A percentile compares a stretch with the other conserved stretches of the same genome.
Conservation (phyloP, 2,329 filamentous ascomycete genomes). For the Neurospora sp. region DNA sequence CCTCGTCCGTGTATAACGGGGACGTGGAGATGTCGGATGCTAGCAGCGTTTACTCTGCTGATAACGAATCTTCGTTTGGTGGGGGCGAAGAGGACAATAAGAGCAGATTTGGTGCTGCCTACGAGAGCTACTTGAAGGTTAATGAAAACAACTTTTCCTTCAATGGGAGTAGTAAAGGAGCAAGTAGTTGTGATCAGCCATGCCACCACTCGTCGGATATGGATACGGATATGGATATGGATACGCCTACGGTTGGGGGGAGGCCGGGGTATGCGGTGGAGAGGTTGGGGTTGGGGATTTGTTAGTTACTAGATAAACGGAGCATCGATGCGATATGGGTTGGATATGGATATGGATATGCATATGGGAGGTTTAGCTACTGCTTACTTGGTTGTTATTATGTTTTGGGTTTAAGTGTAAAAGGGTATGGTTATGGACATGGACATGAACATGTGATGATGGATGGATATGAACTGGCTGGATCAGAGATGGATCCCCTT, state of each 20-base stretch:
- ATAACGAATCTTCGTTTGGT: background rate
- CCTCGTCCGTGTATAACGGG: conserved; percentile 5
- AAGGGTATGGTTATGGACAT: conserved; percentile 6
- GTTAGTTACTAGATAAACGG: background rate
- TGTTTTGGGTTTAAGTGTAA: background rate
- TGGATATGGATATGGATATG: background rate
- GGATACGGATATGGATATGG: conserved; percentile 23
- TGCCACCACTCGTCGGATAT: background rate
- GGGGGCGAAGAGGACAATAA: background rate
- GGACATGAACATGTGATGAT: conserved; percentile 2
- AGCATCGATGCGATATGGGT: background rate
- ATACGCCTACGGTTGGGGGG: conserved; percentile 28
- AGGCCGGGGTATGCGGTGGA: conserved; percentile 3
- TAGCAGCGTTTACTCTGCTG: conserved; percentile 28
- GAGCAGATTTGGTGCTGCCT: background rate
- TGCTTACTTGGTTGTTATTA: background rate
- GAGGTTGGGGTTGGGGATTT: background rate
- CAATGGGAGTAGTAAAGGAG: background rate
- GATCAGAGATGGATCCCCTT: conserved; percentile 1
- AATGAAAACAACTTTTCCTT: background rate
- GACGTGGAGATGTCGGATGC: conserved; percentile 43
- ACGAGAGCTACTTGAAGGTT: background rate
- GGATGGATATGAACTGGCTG: conserved; percentile 18
- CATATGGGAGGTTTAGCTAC: background rate
- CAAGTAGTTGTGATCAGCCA: conserved; percentile 1